Conservation (phyloP, 768 basidiomycete genomes). For the Botryobasidium botryosum region DNA sequence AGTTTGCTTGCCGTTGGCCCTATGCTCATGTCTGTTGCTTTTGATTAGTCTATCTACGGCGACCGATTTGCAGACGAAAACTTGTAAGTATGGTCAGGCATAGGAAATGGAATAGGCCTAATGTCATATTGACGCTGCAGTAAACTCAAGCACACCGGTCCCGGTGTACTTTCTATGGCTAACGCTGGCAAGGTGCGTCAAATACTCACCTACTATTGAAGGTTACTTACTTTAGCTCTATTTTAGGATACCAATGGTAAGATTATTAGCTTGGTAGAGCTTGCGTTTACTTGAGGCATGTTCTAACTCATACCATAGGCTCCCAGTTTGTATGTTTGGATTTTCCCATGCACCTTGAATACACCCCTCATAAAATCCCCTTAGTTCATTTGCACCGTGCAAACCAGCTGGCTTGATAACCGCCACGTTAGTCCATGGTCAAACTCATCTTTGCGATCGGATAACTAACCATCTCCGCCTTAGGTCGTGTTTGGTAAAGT, state of each 20-base stretch:
- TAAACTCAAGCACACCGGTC: slow-evolving; percentile 86
- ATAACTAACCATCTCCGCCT: slow-evolving; percentile 12
- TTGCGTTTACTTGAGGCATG: slow-evolving; percentile 7
- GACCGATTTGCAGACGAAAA: slow-evolving; percentile 89
- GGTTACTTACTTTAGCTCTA: background rate
- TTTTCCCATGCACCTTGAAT: no score
- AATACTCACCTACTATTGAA: background rate
- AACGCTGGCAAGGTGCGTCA: slow-evolving; percentile 35
- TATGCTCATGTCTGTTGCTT: background rate
- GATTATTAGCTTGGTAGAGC: slow-evolving; percentile 9
- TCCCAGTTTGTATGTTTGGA: slow-evolving; percentile 60
- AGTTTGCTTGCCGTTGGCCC: background rate
- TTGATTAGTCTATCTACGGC: slow-evolving; percentile 67
- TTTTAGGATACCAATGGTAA: slow-evolving; percentile 75
- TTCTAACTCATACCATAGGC: slow-evolving; percentile 29
- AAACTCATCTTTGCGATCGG: background rate
- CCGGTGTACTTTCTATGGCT: slow-evolving; percentile 86
- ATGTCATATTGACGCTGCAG: slow-evolving; percentile 23
- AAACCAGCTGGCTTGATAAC: slow-evolving; percentile 81
- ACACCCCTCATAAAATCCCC: slow-evolving; percentile 35
- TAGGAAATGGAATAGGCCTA: background rate
- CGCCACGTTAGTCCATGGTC: slow-evolving; percentile 44
- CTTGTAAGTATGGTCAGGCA: slow-evolving; percentile 38
- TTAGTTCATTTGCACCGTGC: slow-evolving; percentile 89
- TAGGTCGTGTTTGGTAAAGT: slow-evolving; percentile 90